Conservation (phyloP, 208 protist species). For the Trypanosoma avium region DNA sequence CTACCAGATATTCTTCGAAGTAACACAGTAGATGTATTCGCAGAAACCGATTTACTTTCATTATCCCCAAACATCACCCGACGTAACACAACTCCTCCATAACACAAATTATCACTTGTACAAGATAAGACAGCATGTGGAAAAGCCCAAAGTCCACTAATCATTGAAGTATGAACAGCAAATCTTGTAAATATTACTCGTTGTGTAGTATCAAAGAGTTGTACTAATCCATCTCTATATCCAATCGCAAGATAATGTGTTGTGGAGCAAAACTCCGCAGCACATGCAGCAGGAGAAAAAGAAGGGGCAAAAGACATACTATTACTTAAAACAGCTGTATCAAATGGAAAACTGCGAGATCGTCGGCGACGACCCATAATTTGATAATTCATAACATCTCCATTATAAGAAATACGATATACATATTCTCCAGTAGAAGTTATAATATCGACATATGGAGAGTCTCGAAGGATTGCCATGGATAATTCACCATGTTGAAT, state of each 20-base stretch:
- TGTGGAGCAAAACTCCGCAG: conserved; percentile 19
- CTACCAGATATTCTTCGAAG: not conserved
- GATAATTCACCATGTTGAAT: conserved; percentile 17
- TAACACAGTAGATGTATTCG: not conserved
- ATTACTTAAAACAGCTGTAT: not conserved
- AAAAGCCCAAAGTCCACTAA: conserved; percentile 21
- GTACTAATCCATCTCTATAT: conserved; percentile 71
- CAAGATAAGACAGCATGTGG: conserved; percentile 12
- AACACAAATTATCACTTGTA: not conserved
- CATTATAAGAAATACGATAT: conserved; percentile 22
- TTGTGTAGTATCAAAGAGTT: conserved; percentile 73
- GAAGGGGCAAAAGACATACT: not conserved
- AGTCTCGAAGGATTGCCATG: conserved; percentile 22
- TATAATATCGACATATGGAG: conserved; percentile 25
- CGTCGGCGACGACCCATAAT: not conserved
- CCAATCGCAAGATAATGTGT: conserved; percentile 41
- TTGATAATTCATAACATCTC: conserved; percentile 24
- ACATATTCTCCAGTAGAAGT: conserved; percentile 13
- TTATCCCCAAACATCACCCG: conserved; percentile 24
- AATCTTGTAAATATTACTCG: conserved; percentile 61
- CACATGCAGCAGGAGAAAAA: conserved; percentile 13
- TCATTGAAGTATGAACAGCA: not conserved
- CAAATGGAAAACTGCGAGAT: conserved; percentile 13
- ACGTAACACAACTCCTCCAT: not conserved
- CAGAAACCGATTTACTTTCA: not conserved